These are phyloP conservation scores for Vigna angularis DNA, from an alignment of 306 rosid species.

Conservation along the genomic window DNA sequence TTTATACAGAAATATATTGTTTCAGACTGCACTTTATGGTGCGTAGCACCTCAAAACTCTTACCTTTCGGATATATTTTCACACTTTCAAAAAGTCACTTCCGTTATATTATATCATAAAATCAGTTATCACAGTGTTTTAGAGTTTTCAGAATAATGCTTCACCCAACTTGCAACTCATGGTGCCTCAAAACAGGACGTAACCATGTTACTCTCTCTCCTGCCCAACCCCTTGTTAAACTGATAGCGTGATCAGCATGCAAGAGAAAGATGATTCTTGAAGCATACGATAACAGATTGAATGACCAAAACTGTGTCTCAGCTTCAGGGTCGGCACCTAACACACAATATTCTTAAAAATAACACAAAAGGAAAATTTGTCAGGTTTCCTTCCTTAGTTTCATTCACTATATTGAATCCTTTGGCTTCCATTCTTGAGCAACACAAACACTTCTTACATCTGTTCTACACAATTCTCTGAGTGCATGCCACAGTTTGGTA, in stretches of 20 bases:
- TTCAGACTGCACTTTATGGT: neutral
- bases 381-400: constrained; percentile 25
- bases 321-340: constrained; percentile 42
- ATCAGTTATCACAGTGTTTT: constrained; percentile 36
- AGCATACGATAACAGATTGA: constrained; percentile 45
- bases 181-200: constrained; percentile 44
- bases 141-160: constrained; percentile 36
- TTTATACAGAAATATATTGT: neutral
- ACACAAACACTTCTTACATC: constrained; percentile 30
- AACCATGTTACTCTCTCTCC: constrained; percentile 41
- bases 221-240: constrained; percentile 21
- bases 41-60: neutral
- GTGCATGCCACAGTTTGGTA: constrained; percentile 6
- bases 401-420: constrained; percentile 13
- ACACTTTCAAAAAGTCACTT: constrained; percentile 19
- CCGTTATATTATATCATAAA: constrained; percentile 27
- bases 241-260: constrained; percentile 58
- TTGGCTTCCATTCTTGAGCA: constrained; percentile 53
- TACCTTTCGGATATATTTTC: constrained; percentile 15
- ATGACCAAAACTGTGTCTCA: constrained; percentile 23
- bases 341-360: neutral
- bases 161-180: neutral
- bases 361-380: constrained; percentile 21
- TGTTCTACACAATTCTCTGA: constrained; percentile 32
- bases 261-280: constrained; percentile 44